Evolutionary conservation across 1,139 yeast genomes (phyloP).

Genomic region (Geotrichum europaeum): DNA sequence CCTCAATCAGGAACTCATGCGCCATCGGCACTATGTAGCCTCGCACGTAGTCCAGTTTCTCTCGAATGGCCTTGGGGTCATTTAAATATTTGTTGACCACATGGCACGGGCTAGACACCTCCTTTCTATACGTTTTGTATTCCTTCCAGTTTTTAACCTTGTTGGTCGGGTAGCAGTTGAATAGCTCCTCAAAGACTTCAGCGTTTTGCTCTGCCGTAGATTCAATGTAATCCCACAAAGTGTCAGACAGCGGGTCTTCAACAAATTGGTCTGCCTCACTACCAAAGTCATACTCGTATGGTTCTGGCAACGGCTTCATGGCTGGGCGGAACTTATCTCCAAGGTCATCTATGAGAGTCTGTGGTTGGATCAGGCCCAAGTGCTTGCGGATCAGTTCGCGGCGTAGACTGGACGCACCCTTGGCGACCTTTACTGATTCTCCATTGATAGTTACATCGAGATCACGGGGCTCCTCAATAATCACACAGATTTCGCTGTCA

Average conservation of each 20-base stretch:
- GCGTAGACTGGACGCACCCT: conserved; percentile 19
- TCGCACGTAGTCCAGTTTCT: conserved; percentile 15
- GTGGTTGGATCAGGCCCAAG: conserved; percentile 19
- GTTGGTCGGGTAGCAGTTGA: conserved; percentile 20
- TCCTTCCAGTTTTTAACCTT: conserved; percentile 18
- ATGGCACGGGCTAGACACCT: conserved; percentile 18
- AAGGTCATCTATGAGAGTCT: conserved; percentile 9
- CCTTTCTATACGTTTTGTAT: conserved; percentile 11
- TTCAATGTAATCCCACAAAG: conserved; percentile 18
- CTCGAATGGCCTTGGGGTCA: conserved; percentile 15
- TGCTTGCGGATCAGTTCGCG: conserved; percentile 21
- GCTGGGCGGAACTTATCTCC: conserved; percentile 15
- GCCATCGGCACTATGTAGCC: conserved; percentile 21
- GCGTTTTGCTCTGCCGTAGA: conserved; percentile 15
- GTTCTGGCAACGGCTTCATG: conserved; percentile 18
- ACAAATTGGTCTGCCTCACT: conserved; percentile 19
- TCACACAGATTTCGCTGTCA: conserved; percentile 21
- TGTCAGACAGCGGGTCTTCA: conserved; percentile 19
- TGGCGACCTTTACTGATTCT: conserved; percentile 12
- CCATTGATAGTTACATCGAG: conserved; percentile 15
- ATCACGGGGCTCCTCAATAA: conserved; percentile 18
- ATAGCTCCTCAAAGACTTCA: conserved; percentile 20
- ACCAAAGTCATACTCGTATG: conserved; percentile 20
- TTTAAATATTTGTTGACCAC: conserved; percentile 14
- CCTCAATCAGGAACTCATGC: conserved; percentile 20